Conservation (phyloP, 768 basidiomycete genomes). For the Mycena crocata region DNA sequence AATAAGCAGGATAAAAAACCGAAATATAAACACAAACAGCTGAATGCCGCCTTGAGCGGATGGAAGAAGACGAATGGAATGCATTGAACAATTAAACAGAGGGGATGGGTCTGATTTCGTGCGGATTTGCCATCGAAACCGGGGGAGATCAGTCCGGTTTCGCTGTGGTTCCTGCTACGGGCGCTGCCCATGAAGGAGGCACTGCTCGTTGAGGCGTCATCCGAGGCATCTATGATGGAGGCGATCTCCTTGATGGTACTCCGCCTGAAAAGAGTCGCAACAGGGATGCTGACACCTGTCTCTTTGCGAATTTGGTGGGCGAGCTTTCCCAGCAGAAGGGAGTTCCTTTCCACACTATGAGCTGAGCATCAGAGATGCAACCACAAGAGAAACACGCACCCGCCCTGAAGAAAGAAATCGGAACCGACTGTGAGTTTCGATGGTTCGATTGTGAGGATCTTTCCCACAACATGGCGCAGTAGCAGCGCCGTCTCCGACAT, state of each 20-base stretch:
- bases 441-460: constrained; percentile 44
- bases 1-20: neutral
- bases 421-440: constrained; percentile 44
- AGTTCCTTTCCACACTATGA: constrained; percentile 40
- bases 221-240: constrained; percentile 44
- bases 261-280: constrained; percentile 53
- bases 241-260: constrained; percentile 56
- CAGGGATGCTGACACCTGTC: constrained; percentile 49
- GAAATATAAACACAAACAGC: constrained; percentile 35
- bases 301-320: constrained; percentile 53
- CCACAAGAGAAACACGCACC: constrained; percentile 1
- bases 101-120: constrained; percentile 49
- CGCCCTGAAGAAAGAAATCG: constrained; percentile 57
- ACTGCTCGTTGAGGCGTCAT: constrained; percentile 22
- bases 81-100: constrained; percentile 53
- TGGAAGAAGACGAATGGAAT: constrained; percentile 58
- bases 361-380: neutral
- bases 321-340: constrained; percentile 57
- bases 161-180: constrained; percentile 22
- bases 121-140: neutral
- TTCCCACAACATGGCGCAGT: constrained; percentile 50
- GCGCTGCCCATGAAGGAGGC: neutral
- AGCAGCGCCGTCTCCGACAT: constrained; percentile 47
- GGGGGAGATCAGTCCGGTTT: neutral
- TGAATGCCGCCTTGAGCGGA: constrained; percentile 55